Percentiles rank a stretch among this genome's conserved stretches.
Evolutionary conservation across 169 alveolate genomes (phyloP).

Genomic region (Plasmodium blacklocki): DNA sequence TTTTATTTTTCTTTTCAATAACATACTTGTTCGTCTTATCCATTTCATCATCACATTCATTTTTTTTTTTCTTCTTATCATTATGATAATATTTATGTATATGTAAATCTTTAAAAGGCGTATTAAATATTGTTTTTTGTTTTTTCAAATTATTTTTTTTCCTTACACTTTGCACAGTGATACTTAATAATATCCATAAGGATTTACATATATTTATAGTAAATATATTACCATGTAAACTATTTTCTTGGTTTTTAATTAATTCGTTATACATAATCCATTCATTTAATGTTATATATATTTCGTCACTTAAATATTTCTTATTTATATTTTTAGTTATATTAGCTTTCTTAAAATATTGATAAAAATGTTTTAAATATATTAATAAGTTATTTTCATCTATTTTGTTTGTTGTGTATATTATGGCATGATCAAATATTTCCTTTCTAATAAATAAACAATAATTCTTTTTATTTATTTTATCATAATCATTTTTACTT

Average conservation of each 20-base stretch:
- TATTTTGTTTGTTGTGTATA: constrained; percentile 43
- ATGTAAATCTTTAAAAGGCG: constrained; percentile 6
- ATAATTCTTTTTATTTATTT: background rate
- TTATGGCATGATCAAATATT: constrained; percentile 69
- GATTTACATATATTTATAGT: constrained; percentile 49
- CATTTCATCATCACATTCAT: background rate
- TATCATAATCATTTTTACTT: background rate
- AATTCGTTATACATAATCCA: constrained; percentile 57
- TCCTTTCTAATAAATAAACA: constrained; percentile 63
- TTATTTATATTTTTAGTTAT: background rate
- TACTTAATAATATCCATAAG: constrained; percentile 51
- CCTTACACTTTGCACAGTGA: constrained; percentile 56
- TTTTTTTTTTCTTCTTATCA: background rate
- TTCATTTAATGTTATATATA: constrained; percentile 36
- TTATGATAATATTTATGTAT: background rate
- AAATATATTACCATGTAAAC: background rate
- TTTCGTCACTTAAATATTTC: constrained; percentile 22
- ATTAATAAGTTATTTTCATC: constrained; percentile 29
- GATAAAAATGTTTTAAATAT: constrained; percentile 59
- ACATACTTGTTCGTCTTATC: background rate
- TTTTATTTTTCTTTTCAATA: background rate
- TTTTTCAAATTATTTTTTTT: constrained; percentile 47
- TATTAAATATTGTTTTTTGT: constrained; percentile 56
- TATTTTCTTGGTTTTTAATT: constrained; percentile 44
- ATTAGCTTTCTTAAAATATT: constrained; percentile 38